These are phyloP conservation scores for Ascocoryne sarcoides DNA, from an alignment of 2,329 filamentous ascomycete species.

Conservation along the genomic window DNA sequence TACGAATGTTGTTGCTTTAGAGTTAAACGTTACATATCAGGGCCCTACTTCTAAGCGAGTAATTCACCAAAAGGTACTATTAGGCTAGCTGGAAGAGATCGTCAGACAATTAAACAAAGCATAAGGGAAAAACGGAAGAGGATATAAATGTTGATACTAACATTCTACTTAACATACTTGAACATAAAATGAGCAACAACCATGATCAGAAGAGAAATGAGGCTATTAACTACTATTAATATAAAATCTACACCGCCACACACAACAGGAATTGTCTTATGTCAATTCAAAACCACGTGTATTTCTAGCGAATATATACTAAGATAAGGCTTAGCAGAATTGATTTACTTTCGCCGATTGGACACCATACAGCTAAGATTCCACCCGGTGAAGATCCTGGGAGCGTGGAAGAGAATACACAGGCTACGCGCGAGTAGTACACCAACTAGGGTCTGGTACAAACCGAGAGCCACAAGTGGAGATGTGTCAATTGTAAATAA, in stretches of 20 bases:
- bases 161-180: constrained; percentile 16
- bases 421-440: constrained; percentile 13
- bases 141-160: constrained; percentile 15
- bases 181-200: constrained; percentile 18
- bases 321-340: too few relatives aligned
- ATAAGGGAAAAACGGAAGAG: constrained; percentile 20
- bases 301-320: too few relatives aligned
- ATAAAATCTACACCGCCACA: too few relatives aligned
- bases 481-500: constrained; percentile 11
- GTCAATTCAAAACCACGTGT: too few relatives aligned
- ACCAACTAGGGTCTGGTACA: constrained; percentile 10
- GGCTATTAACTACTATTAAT: constrained; percentile 9
- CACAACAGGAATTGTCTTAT: too few relatives aligned
- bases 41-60: constrained; percentile 16
- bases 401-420: constrained; percentile 13
- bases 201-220: constrained; percentile 17
- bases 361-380: too few relatives aligned
- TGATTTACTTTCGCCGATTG: too few relatives aligned
- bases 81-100: constrained; percentile 16
- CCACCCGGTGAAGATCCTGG: constrained; percentile 8
- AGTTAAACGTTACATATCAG: constrained; percentile 14
- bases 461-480: constrained; percentile 13
- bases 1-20: constrained; percentile 14
- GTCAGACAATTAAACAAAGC: constrained; percentile 15
- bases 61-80: constrained; percentile 12